These are phyloP conservation scores for Aspergillus sergii DNA, from an alignment of 2,329 filamentous ascomycete species.

Conservation along the genomic window DNA sequence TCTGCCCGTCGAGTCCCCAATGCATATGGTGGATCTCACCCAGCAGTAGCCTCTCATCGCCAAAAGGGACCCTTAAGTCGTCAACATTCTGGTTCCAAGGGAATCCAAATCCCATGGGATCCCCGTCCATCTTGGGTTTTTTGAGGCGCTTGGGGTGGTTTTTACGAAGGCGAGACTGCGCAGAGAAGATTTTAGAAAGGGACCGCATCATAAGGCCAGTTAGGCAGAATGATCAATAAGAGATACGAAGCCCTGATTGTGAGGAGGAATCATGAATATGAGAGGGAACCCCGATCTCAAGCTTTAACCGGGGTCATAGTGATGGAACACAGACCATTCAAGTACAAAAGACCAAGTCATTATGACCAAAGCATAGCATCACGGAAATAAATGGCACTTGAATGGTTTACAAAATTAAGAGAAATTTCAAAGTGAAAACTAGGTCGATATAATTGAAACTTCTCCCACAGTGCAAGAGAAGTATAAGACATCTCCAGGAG, in stretches of 20 bases:
- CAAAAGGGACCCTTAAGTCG: too few relatives aligned
- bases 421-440: not conserved
- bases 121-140: not conserved
- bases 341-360: not conserved
- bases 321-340: not conserved
- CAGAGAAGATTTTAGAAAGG: not conserved
- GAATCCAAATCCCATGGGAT: not conserved
- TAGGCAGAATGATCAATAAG: not conserved
- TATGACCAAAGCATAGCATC: not conserved
- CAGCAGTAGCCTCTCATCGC: not conserved
- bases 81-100: not conserved
- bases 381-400: not conserved
- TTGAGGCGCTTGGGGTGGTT: not conserved
- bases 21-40: conserved; percentile 5
- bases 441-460: not conserved
- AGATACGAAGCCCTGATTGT: not conserved
- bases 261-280: not conserved
- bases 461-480: not conserved
- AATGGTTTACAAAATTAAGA: not conserved
- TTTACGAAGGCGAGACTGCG: not conserved
- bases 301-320: not conserved
- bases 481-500: not conserved
- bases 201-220: too few relatives aligned
- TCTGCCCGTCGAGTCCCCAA: conserved; percentile 1
- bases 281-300: not conserved